phyloP scores from a whole-genome alignment of 2,329 filamentous ascomycete species.

The Colletotrichum lupini region DNA sequence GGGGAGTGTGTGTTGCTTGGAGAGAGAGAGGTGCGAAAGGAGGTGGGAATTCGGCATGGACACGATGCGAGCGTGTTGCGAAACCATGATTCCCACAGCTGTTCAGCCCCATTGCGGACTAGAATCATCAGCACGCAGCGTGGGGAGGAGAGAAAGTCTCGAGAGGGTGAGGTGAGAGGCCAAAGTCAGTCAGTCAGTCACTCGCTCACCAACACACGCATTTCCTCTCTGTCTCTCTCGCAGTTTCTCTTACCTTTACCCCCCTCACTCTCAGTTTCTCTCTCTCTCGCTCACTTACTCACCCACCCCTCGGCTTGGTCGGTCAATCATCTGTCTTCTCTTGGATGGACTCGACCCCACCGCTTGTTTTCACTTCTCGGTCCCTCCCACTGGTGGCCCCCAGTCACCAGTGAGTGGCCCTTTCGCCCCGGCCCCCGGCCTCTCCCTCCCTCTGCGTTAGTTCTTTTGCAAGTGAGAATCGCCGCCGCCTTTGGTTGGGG shows the following conservation, averaged over 20 bases:
- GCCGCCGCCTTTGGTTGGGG: conserved; percentile 29
- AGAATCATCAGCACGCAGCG: not conserved
- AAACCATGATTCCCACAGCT: not conserved
- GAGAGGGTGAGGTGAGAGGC: conserved; percentile 6
- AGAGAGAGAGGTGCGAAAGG: too few species aligned
- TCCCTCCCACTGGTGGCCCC: not conserved
- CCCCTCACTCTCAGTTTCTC: conserved; percentile 1
- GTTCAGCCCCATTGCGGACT: not conserved
- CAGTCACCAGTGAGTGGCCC: not conserved
- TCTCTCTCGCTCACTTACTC: not conserved
- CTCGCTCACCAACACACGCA: not conserved
- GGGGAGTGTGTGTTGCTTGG: not conserved
- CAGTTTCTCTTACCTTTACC: not conserved
- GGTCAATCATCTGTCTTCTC: not conserved
- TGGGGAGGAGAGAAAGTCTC: conserved; percentile 13
- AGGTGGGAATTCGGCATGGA: not conserved
- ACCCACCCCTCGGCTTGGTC: not conserved
- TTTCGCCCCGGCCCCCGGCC: conserved; percentile 5
- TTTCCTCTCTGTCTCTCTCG: not conserved
- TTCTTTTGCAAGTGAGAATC: conserved; percentile 6
- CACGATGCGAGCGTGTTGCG: not conserved
- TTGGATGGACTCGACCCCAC: conserved; percentile 1
- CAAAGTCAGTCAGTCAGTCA: conserved; percentile 6
- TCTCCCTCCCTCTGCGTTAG: conserved; percentile 16
- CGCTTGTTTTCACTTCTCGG: not conserved